Evolutionary conservation across 225 moss, liverwort and hornwort genomes (phyloP).

Genomic region (Pleurozium schreberi): DNA sequence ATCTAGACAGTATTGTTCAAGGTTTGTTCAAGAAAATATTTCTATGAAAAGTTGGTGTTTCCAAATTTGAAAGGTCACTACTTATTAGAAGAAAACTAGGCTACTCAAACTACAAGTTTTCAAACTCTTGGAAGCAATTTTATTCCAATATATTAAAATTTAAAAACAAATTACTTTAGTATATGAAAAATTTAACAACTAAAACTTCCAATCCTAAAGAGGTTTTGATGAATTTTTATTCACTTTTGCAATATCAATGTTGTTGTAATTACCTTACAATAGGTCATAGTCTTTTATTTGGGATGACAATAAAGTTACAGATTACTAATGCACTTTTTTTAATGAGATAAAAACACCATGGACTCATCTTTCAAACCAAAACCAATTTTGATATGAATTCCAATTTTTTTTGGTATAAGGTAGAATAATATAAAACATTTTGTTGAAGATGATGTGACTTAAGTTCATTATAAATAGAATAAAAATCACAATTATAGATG

Average conservation of each 20-base stretch:
- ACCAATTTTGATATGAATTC: background rate
- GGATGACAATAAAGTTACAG: background rate
- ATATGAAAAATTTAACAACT: background rate
- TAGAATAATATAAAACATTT: background rate
- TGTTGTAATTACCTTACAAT: no score
- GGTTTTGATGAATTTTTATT: background rate
- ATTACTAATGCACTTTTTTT: background rate
- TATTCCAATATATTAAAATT: no score
- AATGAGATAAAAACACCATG: no score
- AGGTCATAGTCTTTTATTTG: background rate
- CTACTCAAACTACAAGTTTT: accelerated
- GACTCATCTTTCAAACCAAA: no score
- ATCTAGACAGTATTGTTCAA: accelerated
- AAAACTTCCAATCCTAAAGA: background rate
- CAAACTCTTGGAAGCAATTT: background rate
- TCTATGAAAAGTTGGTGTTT: background rate
- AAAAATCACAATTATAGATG: no score
- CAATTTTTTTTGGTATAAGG: no score
- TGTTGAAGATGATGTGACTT: no score
- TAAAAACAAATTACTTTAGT: background rate
- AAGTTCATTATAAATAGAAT: no score
- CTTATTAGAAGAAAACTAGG: background rate
- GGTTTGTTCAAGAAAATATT: no score
- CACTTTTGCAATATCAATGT: background rate
- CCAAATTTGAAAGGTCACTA: background rate